Evolutionary conservation across 805 yeast species (phyloP), one percentile per base, ranked within the genome.

Genomic region (Candida pseudoglaebosa): DNA sequence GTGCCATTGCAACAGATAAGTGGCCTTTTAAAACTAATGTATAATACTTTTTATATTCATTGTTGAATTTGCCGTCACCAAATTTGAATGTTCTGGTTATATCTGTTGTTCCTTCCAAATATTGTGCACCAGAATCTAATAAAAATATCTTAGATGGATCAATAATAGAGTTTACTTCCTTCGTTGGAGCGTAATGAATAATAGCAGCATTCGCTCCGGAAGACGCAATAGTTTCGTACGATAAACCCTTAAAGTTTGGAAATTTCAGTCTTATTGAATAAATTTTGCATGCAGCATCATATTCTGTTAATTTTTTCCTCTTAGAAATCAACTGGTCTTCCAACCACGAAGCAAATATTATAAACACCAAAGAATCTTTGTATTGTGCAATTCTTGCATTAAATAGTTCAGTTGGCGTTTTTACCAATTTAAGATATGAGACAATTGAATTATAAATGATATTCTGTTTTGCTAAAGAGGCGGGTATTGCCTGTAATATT

Each of bases 41-140:
- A 59, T 87, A 91, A 38, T 80, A 80, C 46, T 71, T 73, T 54
- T 83, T 82, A 45, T 83, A 84, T 12, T 91, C 86, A 2, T 61
- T 57, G 1, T 49, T 47, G 13, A 59, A 39, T 1, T 50, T 53
- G 2, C 53, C 53, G 30, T 48, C 21, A 7, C 69, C 70, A 55
- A 88, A 83, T 57, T 86, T 91, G 36, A 80, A 61, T 0, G 97
- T 88, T 50, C 99, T 74, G 1, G 99, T 93, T 19, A 91, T 87
- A 57, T 93, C 99, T 0, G 99, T 93, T 0, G 99, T 93, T 8
- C 99, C 99, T 53, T 90, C 96, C 16, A 83, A 58, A 54, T 77
- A 91, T 52, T 93, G 99, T 0, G 93, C 86, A 3, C 99, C 99
- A 2, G 95, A 78, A 59, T 93, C 99, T 43, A 86, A 69, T 45